These are phyloP conservation scores for Alternaria incomplexa DNA, from an alignment of 2,329 filamentous ascomycete genomes.

Conservation along the genomic window DNA sequence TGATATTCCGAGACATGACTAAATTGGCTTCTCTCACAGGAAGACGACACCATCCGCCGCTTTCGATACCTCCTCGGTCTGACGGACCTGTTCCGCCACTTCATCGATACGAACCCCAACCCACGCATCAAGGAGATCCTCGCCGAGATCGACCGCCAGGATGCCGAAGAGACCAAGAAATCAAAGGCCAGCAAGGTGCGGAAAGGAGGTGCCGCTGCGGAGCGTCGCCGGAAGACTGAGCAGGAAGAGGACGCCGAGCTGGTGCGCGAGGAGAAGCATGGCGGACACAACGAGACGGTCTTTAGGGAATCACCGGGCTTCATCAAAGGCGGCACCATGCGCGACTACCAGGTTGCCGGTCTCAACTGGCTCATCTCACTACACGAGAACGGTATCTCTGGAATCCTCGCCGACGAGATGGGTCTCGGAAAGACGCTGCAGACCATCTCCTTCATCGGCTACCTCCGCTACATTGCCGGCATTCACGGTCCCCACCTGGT, in stretches of 20 bases:
- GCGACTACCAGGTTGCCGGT: constrained; percentile 94
- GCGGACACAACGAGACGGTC: constrained; percentile 77
- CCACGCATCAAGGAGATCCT: constrained; percentile 94
- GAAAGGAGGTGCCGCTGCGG: constrained; percentile 81
- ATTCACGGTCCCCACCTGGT: constrained; percentile 92
- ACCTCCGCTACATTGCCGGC: constrained; percentile 86
- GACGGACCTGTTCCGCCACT: constrained; percentile 97
- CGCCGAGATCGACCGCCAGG: constrained; percentile 91
- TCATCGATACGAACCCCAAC: constrained; percentile 97
- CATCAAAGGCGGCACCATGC: constrained; percentile 82
- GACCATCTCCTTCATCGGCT: constrained; percentile 95
- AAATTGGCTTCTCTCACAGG: constrained; percentile 58
- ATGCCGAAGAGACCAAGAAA: constrained; percentile 72
- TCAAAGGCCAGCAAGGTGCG: constrained; percentile 76
- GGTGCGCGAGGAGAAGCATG: constrained; percentile 83
- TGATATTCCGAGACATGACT: constrained; percentile 1
- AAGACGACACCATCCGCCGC: constrained; percentile 91
- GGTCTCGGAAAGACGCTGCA: constrained; percentile 96
- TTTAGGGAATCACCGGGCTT: constrained; percentile 95
- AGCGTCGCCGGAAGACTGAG: constrained; percentile 85
- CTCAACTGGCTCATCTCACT: constrained; percentile 98
- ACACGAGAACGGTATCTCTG: constrained; percentile 98
- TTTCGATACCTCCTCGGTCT: constrained; percentile 94
- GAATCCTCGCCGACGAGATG: constrained; percentile 98
- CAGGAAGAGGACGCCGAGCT: constrained; percentile 96